Percentiles rank a stretch among this genome's conserved stretches.
These are phyloP conservation scores for Helicocarpus griseus DNA, from an alignment of 2,329 filamentous ascomycete species.

Conservation along the genomic window DNA sequence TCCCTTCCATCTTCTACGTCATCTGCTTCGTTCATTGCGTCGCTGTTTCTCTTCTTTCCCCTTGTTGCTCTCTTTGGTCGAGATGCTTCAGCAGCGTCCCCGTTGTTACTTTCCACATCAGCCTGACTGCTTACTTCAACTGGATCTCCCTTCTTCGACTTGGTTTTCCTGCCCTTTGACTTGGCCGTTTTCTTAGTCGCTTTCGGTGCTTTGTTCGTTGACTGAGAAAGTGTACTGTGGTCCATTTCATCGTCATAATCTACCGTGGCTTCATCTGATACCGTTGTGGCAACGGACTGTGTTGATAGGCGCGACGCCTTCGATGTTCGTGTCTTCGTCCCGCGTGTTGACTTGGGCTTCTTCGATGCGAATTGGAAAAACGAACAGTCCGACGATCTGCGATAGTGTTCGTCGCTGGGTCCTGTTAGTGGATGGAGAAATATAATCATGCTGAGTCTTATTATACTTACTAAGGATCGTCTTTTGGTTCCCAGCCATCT, in stretches of 20 bases:
- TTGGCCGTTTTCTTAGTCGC: conserved; percentile 35
- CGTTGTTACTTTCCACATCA: conserved; percentile 22
- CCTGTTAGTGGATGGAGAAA: conserved; percentile 14
- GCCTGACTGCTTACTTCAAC: conserved; percentile 34
- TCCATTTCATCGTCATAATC: conserved; percentile 45
- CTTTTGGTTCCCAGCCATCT: conserved; percentile 88
- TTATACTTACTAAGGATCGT: conserved; percentile 67
- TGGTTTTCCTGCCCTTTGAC: conserved; percentile 26
- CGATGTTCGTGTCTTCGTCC: conserved; percentile 51
- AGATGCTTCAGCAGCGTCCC: conserved; percentile 19
- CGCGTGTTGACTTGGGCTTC: conserved; percentile 45
- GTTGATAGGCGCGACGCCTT: conserved; percentile 58
- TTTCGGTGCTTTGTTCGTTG: conserved; percentile 47
- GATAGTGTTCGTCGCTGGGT: conserved; percentile 70
- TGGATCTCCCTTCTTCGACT: conserved; percentile 30
- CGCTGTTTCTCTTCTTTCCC: conserved; percentile 56
- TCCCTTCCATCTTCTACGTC: conserved; percentile 11
- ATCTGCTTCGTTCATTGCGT: conserved; percentile 37
- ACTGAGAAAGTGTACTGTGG: conserved; percentile 44
- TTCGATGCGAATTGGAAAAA: conserved; percentile 65
- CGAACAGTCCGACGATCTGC: conserved; percentile 65
- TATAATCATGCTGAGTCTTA: conserved; percentile 11
- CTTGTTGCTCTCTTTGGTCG: conserved; percentile 28
- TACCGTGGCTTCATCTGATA: conserved; percentile 35
- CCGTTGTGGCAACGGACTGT: conserved; percentile 37